Evolutionary conservation across 495 filamentous ascomycete species (phyloP), one percentile per base, ranked within the genome.

Genomic region (Antarctomyces pellizariae): DNA sequence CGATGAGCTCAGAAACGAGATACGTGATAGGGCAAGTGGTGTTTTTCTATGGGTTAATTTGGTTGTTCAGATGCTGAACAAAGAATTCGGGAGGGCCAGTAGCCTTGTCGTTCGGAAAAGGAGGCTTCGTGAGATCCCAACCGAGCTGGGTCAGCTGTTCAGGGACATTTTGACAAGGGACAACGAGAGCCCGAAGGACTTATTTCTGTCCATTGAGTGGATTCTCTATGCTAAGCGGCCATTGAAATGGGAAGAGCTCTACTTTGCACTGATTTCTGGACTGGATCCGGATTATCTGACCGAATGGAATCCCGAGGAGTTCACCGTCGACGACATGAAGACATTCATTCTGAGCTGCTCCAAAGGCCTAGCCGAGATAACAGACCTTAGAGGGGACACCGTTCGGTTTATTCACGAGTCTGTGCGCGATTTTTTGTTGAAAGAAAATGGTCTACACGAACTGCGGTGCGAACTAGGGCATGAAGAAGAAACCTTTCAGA

Each of bases 351-450:
- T 35, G 25, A 36, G 27, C 26, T 43, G 46, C 14, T 46, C 48
- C 22, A 31, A 45, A 16, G 48, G 49, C 19, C 39, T 57, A 19
- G 44, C 34, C 13, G 49, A 50, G 30, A 34, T 47, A 19, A 27
- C 23, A 29, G 14, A 16, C 14, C 14, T 30, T 29, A 21, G 32
- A 37, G 33, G 21, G 12, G 21, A 24, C 7, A 33, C 22, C 29
- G 35, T 36, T 34, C 50, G 52, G 30, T 51, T 57, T 27, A 52
- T 57, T 22, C 53, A 54, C 41, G 42, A 51, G 30, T 49, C 49
- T 20, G 46, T 53, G 37, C 45, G 48, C 24, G 48, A 53, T 30
- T 54, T 49, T 24, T 34, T 44, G 17, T 16, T 30, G 18, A 31
- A 30, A 25, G 32, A 33, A 36, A 34, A 34, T 24, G 18, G n/a